Percentiles rank a stretch among this genome's conserved stretches.
These are phyloP conservation scores for Candida golubevii DNA, from an alignment of 805 yeast genomes.

Conservation along the genomic window DNA sequence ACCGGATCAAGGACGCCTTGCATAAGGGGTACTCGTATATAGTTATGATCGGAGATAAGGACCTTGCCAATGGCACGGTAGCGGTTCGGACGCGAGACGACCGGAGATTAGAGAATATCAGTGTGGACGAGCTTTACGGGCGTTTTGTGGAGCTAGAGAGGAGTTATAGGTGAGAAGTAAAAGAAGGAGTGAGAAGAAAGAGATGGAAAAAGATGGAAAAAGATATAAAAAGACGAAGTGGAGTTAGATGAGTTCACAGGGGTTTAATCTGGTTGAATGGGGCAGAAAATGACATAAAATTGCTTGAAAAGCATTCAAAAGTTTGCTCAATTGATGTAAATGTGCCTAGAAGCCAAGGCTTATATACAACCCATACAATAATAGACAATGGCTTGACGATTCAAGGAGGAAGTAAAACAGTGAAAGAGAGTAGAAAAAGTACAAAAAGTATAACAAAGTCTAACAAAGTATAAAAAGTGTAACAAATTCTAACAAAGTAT, in stretches of 20 bases:
- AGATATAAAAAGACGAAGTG: no score
- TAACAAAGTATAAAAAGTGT: no score
- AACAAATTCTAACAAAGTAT: no score
- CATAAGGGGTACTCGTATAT: slow-evolving; percentile 71
- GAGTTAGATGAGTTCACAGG: no score
- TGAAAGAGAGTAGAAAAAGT: no score
- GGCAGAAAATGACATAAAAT: no score
- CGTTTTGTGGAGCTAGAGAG: slow-evolving; percentile 56
- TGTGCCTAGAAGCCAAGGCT: no score
- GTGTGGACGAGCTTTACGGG: slow-evolving; percentile 47
- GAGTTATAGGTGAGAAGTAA: slow-evolving; percentile 30
- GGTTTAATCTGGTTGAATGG: background rate
- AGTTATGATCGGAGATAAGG: slow-evolving; percentile 85
- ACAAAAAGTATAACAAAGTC: background rate
- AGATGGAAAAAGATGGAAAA: no score
- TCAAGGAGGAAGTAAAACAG: background rate
- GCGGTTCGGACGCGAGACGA: slow-evolving; percentile 60
- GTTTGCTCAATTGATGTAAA: no score
- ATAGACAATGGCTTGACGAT: background rate
- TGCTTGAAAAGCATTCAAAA: no score
- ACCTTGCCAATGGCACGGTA: slow-evolving; percentile 52
- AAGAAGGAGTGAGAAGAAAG: no score
- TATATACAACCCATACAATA: no score
- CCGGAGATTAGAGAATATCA: slow-evolving; percentile 41
- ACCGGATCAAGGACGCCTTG: slow-evolving; percentile 75